These are phyloP conservation scores for Russula virescens DNA, from an alignment of 768 basidiomycete species.

Conservation along the genomic window DNA sequence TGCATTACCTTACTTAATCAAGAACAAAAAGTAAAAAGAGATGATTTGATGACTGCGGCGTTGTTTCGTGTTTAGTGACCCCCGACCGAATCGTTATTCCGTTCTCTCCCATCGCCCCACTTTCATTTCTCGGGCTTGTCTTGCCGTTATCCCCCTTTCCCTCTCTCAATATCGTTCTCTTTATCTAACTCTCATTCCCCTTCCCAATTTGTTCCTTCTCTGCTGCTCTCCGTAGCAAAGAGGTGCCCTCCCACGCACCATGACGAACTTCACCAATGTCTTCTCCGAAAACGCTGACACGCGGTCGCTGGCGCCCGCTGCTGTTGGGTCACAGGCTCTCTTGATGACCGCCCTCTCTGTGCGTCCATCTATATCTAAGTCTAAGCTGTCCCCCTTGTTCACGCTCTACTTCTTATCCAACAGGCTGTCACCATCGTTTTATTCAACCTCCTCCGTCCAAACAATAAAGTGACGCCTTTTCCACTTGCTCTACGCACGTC, in stretches of 20 bases:
- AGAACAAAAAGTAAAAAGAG: too few species aligned
- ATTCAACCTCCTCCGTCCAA: constrained; percentile 85
- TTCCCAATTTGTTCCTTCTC: background rate
- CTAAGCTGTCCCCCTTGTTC: background rate
- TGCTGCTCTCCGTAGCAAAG: background rate
- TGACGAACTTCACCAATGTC: constrained; percentile 33
- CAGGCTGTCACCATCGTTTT: constrained; percentile 61
- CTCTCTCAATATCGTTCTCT: background rate
- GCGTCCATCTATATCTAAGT: constrained; percentile 29
- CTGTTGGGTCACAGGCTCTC: constrained; percentile 71
- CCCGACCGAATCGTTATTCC: background rate
- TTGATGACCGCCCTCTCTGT: constrained; percentile 73
- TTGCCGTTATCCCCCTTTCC: too few species aligned
- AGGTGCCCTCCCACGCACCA: constrained; percentile 16
- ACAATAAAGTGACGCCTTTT: constrained; percentile 61
- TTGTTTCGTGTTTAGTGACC: too few species aligned
- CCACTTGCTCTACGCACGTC: background rate
- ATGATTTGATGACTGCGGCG: too few species aligned
- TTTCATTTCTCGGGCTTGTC: background rate
- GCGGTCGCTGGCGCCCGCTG: constrained; percentile 72
- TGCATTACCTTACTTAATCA: too few species aligned
- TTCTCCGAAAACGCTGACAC: constrained; percentile 32
- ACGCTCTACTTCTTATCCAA: background rate
- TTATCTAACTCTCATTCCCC: background rate
- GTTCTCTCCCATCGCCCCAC: background rate